A percentile compares a stretch with the other conserved stretches of the same genome.
Conservation (phyloP, 345 rosid genomes). For the Lenwebbia sp. region DNA sequence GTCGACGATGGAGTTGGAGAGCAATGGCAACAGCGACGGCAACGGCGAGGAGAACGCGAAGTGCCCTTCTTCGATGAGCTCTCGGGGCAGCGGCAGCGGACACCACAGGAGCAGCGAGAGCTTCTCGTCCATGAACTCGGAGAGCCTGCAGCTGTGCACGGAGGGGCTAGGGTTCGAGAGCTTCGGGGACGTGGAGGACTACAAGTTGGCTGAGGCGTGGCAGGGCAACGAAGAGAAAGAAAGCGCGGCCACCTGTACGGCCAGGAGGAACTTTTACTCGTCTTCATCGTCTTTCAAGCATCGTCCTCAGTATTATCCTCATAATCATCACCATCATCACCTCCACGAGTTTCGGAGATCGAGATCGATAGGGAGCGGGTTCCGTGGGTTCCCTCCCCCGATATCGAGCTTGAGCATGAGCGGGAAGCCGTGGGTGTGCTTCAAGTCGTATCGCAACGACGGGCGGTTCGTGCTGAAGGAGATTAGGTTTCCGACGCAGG, state of each 20-base stretch:
- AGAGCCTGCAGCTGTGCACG: conserved; percentile 70
- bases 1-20: not conserved
- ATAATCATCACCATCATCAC: not conserved
- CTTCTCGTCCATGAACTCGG: conserved; percentile 25
- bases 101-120: conserved; percentile 23
- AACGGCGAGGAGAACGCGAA: not conserved
- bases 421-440: conserved; percentile 63
- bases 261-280: not conserved
- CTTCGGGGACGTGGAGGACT: conserved; percentile 51
- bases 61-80: not conserved
- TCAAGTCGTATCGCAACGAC: conserved; percentile 64
- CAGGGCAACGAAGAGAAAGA: conserved; percentile 6
- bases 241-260: not conserved
- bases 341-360: conserved; percentile 9
- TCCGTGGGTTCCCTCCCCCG: conserved; percentile 68
- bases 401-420: conserved; percentile 53
- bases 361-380: conserved; percentile 11
- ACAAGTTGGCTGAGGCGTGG: conserved; percentile 25
- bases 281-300: not conserved
- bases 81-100: not conserved
- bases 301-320: not conserved
- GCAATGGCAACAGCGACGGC: not conserved
- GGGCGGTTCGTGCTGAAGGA: conserved; percentile 80
- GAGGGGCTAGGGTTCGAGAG: conserved; percentile 92
- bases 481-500: conserved; percentile 60